Conservation (phyloP, 2,329 filamentous ascomycete genomes). For the Alternaria incomplexa region DNA sequence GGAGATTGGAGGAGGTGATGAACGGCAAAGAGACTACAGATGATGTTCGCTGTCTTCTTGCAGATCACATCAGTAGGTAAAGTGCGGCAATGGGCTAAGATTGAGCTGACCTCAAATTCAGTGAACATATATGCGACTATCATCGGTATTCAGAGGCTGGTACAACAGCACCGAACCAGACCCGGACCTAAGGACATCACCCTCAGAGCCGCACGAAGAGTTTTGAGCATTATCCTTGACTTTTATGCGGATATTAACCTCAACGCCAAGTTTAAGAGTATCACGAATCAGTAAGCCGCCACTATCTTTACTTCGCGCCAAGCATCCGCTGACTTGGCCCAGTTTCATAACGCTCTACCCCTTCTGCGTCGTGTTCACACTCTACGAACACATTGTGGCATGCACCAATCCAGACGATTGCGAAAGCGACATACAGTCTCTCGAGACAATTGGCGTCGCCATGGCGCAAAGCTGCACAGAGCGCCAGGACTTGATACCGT, state of each 20-base stretch:
- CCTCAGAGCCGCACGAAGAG: conserved; percentile 30
- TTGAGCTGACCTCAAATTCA: neutral
- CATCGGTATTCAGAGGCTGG: conserved; percentile 31
- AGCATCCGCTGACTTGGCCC: neutral
- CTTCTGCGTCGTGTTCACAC: conserved; percentile 38
- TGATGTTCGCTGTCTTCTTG: conserved; percentile 22
- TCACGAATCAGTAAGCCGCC: conserved; percentile 28
- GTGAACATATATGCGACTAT: conserved; percentile 34
- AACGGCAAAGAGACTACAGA: conserved; percentile 1
- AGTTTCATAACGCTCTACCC: conserved; percentile 41
- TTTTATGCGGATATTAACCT: conserved; percentile 13
- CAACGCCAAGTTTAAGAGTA: conserved; percentile 7
- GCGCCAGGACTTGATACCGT: conserved; percentile 24
- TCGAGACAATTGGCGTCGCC: conserved; percentile 28
- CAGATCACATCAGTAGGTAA: conserved; percentile 27
- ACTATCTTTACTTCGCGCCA: neutral
- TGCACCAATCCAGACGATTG: conserved; percentile 29
- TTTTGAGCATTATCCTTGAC: conserved; percentile 28
- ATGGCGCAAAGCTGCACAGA: conserved; percentile 26
- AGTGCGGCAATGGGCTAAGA: neutral
- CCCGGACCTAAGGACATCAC: conserved; percentile 18
- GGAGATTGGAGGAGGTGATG: conserved; percentile 24
- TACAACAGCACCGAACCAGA: conserved; percentile 4
- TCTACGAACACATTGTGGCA: conserved; percentile 38
- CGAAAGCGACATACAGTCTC: conserved; percentile 29